Conservation (phyloP, 345 rosid species). For the Citrus sinensis region DNA sequence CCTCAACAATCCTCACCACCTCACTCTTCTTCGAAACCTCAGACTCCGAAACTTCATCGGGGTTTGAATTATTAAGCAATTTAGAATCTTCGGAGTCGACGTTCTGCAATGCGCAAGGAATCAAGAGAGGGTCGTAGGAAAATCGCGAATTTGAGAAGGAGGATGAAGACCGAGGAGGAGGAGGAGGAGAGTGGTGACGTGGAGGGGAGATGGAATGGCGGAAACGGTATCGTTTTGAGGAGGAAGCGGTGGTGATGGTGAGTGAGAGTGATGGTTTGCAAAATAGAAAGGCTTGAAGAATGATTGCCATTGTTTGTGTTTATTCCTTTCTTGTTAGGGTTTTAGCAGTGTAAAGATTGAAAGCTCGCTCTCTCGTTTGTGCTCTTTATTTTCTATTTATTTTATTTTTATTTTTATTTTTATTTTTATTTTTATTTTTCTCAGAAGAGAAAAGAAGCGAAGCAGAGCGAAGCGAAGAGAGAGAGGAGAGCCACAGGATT, state of each 20-base stretch:
- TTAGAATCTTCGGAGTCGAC: constrained; percentile 42
- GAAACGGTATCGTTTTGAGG: constrained; percentile 8
- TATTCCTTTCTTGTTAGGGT: constrained; percentile 30
- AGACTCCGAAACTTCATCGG: constrained; percentile 16
- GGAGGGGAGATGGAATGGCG: neutral
- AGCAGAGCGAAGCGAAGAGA: neutral
- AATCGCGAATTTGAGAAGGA: constrained; percentile 6
- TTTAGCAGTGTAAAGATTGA: constrained; percentile 10
- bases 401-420: neutral
- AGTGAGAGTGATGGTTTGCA: constrained; percentile 31
- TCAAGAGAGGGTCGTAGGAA: constrained; percentile 3
- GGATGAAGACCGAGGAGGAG: constrained; percentile 9
- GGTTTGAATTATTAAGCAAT: constrained; percentile 10
- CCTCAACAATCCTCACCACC: constrained; percentile 9
- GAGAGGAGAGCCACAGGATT: constrained; percentile 2
- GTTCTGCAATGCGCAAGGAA: constrained; percentile 53
- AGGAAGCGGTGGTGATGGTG: neutral
- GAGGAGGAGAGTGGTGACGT: constrained; percentile 3
- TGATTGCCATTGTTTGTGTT: constrained; percentile 38
- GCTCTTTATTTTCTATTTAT: neutral
- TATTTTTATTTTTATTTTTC: neutral
- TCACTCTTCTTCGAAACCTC: constrained; percentile 12
- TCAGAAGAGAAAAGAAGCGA: neutral
- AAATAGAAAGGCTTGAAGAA: constrained; percentile 74
- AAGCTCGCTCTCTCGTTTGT: neutral